Evolutionary conservation across 108 stramenopile species (phyloP).

Genomic region (Nannochloropsis gaditana): DNA sequence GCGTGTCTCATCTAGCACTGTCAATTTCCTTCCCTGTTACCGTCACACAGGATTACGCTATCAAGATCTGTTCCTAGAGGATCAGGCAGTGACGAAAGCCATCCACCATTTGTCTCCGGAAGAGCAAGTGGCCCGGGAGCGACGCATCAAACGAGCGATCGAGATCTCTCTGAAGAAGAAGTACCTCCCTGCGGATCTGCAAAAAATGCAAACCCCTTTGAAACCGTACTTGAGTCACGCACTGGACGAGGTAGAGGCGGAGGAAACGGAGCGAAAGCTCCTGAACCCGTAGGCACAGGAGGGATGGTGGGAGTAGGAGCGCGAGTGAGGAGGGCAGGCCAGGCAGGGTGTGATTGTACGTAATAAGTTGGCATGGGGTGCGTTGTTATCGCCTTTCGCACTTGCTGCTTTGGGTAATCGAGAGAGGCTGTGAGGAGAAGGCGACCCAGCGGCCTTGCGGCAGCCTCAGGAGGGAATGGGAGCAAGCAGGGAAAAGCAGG

Average conservation of each 20-base stretch:
- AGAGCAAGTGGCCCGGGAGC: not conserved
- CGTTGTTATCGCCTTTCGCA: too few relatives aligned
- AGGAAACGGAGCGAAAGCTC: not conserved
- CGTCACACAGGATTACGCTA: not conserved
- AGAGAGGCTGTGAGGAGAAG: too few relatives aligned
- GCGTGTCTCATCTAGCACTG: too few relatives aligned
- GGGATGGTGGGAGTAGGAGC: not conserved
- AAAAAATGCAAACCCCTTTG: slow-evolving; percentile 3
- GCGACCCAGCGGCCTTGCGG: too few relatives aligned
- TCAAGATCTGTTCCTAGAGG: not conserved
- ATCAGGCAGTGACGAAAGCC: not conserved
- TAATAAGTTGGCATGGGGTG: too few relatives aligned
- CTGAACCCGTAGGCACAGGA: not conserved
- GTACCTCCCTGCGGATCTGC: slow-evolving; percentile 19
- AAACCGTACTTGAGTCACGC: not conserved
- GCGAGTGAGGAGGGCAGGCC: too few relatives aligned
- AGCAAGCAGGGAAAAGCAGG: too few relatives aligned
- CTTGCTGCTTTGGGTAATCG: too few relatives aligned
- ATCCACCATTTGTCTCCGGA: not conserved
- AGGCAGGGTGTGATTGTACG: too few relatives aligned
- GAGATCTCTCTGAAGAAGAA: slow-evolving; percentile 24
- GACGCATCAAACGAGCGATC: slow-evolving; percentile 24
- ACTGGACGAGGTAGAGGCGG: slow-evolving; percentile 16
- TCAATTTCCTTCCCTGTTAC: too few relatives aligned
- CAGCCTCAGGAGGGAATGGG: too few relatives aligned